These are phyloP conservation scores for Colletotrichum higginsianum DNA, from an alignment of 2,329 filamentous ascomycete species.

Conservation along the genomic window DNA sequence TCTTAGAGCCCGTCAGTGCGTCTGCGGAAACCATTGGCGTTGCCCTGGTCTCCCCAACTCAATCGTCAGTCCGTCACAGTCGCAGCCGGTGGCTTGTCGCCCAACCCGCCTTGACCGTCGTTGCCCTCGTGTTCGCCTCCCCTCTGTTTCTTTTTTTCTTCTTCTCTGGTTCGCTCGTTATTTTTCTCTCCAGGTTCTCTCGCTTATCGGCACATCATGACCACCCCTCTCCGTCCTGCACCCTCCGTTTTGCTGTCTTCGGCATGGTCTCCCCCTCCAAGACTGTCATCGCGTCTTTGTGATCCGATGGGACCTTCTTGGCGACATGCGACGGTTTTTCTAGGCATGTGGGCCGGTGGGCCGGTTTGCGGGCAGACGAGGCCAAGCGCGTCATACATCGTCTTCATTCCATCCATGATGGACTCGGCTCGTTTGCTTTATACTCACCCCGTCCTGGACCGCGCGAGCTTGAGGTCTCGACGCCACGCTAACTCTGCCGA, in stretches of 20 bases:
- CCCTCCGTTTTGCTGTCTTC: constrained; percentile 28
- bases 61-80: constrained; percentile 21
- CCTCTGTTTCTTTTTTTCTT: neutral
- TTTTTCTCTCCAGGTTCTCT: constrained; percentile 14
- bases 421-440: neutral
- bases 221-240: neutral
- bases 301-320: constrained; percentile 7
- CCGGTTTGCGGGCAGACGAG: neutral
- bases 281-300: neutral
- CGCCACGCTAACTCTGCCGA: constrained; percentile 21
- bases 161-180: neutral
- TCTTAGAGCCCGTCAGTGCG: constrained; percentile 31
- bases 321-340: constrained; percentile 9
- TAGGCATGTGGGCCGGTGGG: neutral
- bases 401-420: constrained; percentile 9
- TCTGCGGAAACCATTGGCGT: constrained; percentile 18
- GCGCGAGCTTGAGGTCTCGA: constrained; percentile 15
- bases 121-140: constrained; percentile 30
- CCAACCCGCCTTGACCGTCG: constrained; percentile 30
- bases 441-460: neutral
- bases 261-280: constrained; percentile 22
- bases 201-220: constrained; percentile 16
- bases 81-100: constrained; percentile 24
- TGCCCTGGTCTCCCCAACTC: constrained; percentile 4
- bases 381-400: constrained; percentile 13